Conservation (phyloP, 495 filamentous ascomycete species). For the Penicillium fimorum region DNA sequence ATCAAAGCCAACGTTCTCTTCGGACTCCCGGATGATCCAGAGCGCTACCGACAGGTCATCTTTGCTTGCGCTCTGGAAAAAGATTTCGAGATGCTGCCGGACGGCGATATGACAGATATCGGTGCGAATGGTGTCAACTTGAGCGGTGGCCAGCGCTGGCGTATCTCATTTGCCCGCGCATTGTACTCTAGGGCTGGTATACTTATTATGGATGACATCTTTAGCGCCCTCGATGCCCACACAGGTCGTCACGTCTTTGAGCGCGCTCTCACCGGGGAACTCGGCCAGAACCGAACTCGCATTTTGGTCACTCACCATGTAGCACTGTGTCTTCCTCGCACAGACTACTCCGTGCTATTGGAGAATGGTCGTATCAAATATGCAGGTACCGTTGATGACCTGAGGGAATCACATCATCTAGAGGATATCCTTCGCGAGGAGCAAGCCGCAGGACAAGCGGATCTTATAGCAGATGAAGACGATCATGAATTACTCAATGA, state of each 20-base stretch:
- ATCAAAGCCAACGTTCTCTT: slow-evolving; percentile 74
- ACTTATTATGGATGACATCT: slow-evolving; percentile 81
- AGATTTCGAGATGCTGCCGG: slow-evolving; percentile 69
- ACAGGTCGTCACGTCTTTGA: slow-evolving; percentile 78
- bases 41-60: slow-evolving; percentile 63
- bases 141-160: slow-evolving; percentile 81
- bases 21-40: slow-evolving; percentile 63
- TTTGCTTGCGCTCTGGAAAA: slow-evolving; percentile 69
- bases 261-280: slow-evolving; percentile 65
- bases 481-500: slow-evolving; percentile 3
- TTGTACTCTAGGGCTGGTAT: slow-evolving; percentile 79
- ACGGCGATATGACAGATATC: slow-evolving; percentile 77
- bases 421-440: slow-evolving; percentile 29
- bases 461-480: slow-evolving; percentile 6
- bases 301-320: slow-evolving; percentile 83
- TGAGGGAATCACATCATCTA: slow-evolving; percentile 23
- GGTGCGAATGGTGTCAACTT: slow-evolving; percentile 81
- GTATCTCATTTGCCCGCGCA: slow-evolving; percentile 74
- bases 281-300: slow-evolving; percentile 68
- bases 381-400: slow-evolving; percentile 29
- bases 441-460: slow-evolving; percentile 11
- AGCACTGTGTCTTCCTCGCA: slow-evolving; percentile 63
- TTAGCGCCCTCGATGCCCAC: slow-evolving; percentile 67
- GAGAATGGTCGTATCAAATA: slow-evolving; percentile 54
- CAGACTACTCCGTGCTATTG: slow-evolving; percentile 68